Evolutionary conservation across 148 eudicot species (phyloP).

Genomic region (Hydrangea macrophylla): DNA sequence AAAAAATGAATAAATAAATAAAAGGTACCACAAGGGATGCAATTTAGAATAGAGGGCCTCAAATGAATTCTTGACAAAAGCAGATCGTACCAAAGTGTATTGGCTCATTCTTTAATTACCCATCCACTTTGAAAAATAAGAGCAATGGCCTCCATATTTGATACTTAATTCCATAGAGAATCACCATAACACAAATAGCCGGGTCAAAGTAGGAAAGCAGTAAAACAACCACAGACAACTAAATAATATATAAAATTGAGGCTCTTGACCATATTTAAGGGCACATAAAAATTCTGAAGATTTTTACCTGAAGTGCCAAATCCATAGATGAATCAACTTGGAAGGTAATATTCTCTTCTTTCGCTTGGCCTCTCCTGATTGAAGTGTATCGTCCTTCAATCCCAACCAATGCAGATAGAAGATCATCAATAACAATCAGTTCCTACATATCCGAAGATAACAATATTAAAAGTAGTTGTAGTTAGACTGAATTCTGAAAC

Average conservation of each 20-base stretch:
- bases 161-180: background rate
- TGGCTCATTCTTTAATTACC: background rate
- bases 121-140: background rate
- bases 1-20: too few species aligned
- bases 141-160: too few species aligned
- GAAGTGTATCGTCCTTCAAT: slow-evolving; percentile 90
- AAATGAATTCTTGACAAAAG: too few species aligned
- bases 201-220: background rate
- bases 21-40: too few species aligned
- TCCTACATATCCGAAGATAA: slow-evolving; percentile 49
- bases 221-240: background rate
- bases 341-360: slow-evolving; percentile 47
- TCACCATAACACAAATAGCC: background rate
- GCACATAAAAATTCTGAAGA: background rate
- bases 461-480: background rate
- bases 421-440: slow-evolving; percentile 87
- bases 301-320: slow-evolving; percentile 85
- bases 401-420: slow-evolving; percentile 81
- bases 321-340: slow-evolving; percentile 94
- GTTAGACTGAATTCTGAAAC: background rate
- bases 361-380: slow-evolving; percentile 51
- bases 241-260: background rate
- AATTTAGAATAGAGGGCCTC: too few species aligned
- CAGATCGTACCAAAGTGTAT: too few species aligned
- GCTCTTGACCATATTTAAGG: background rate